Evolutionary conservation across 129 eudicot genomes (phyloP).

Genomic region (Lonicera japonica): DNA sequence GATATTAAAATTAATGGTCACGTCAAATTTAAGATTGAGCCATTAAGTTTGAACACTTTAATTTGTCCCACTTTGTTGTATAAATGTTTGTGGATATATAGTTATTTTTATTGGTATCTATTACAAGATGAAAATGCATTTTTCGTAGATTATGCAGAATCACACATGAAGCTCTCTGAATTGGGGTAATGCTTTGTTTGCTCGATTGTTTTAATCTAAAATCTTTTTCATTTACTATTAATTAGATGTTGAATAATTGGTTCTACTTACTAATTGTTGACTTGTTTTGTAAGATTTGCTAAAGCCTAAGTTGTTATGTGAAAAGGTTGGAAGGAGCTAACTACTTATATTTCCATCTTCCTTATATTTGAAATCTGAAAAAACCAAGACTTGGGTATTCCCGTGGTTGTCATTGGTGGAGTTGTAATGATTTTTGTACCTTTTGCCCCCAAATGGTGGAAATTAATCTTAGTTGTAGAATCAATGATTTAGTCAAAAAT

Average conservation of each 20-base stretch:
- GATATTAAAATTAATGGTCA: too few species aligned
- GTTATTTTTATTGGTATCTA: background rate
- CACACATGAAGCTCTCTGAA: slow-evolving; percentile 86
- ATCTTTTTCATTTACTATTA: background rate
- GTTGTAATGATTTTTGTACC: background rate
- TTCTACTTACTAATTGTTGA: background rate
- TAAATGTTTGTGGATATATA: background rate
- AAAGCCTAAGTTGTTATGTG: slow-evolving; percentile 27
- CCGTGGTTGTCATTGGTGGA: background rate
- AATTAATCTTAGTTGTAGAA: background rate
- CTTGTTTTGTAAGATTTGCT: slow-evolving; percentile 47
- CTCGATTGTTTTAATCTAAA: background rate
- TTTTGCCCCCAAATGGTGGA: background rate
- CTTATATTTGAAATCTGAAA: background rate
- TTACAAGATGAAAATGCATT: slow-evolving; percentile 81
- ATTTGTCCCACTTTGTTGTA: background rate
- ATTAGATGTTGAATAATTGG: background rate
- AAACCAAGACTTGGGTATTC: background rate
- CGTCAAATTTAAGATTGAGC: too few species aligned
- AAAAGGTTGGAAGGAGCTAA: background rate
- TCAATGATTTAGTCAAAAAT: slow-evolving; percentile 2
- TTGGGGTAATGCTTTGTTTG: slow-evolving; percentile 50
- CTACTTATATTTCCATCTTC: background rate
- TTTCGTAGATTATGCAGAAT: slow-evolving; percentile 81
- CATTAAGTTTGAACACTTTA: too few species aligned